These are phyloP conservation scores for Yamadazyma sp. DNA, from an alignment of 1,139 yeast genomes.

Conservation along the genomic window DNA sequence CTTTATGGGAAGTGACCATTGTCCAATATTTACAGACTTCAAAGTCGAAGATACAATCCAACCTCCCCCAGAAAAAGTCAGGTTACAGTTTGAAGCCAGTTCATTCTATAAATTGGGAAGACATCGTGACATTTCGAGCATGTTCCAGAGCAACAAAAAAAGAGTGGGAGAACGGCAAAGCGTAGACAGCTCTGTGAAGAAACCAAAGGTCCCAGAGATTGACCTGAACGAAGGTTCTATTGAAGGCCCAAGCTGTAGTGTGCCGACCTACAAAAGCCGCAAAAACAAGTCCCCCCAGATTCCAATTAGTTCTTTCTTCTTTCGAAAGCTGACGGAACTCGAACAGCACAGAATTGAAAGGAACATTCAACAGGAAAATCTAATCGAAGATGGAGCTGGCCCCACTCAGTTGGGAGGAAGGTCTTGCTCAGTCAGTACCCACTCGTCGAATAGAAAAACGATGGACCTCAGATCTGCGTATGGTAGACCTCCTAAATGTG, in stretches of 20 bases:
- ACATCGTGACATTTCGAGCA: constrained; percentile 51
- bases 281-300: constrained; percentile 1
- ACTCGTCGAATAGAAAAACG: neutral
- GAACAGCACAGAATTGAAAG: constrained; percentile 2
- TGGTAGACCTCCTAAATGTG: constrained; percentile 49
- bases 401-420: too few relatives aligned
- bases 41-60: neutral
- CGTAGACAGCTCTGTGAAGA: neutral
- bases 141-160: constrained; percentile 33
- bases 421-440: too few relatives aligned
- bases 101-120: constrained; percentile 47
- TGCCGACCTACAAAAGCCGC: neutral
- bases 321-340: neutral
- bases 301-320: constrained; percentile 1
- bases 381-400: neutral
- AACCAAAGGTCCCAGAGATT: too few relatives aligned
- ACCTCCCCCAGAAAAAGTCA: constrained; percentile 1
- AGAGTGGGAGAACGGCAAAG: constrained; percentile 6
- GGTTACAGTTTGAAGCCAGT: constrained; percentile 58
- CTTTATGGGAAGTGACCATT: constrained; percentile 87
- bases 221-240: too few relatives aligned
- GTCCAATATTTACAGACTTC: constrained; percentile 82
- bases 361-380: neutral
- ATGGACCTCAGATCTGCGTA: constrained; percentile 16
- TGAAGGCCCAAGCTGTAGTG: too few relatives aligned